phyloP scores from a whole-genome alignment of 2,329 filamentous ascomycete species.

The Talaromyces piceae region DNA sequence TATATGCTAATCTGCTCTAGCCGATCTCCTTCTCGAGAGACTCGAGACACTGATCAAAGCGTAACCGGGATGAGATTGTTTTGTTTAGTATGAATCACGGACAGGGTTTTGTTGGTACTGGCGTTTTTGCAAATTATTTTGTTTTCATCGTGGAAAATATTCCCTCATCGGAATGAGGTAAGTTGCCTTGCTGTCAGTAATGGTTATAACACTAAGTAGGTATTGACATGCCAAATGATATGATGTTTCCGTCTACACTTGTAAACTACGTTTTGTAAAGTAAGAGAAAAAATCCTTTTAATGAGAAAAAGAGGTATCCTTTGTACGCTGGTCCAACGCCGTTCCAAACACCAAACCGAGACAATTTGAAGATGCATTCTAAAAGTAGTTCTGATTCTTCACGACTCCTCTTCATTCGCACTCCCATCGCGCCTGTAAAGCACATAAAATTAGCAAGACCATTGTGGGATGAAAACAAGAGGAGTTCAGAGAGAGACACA shows the following conservation, averaged over 20 bases:
- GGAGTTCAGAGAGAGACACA: conserved; percentile 29
- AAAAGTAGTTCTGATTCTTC: not conserved
- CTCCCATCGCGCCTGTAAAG: conserved; percentile 38
- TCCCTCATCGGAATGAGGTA: not conserved
- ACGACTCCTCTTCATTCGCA: conserved; percentile 30
- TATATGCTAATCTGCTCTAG: conserved; percentile 16
- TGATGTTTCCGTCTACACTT: not conserved
- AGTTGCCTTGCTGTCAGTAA: not conserved
- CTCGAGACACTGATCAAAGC: conserved; percentile 64
- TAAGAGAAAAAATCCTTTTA: too few relatives aligned
- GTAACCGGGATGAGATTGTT: not conserved
- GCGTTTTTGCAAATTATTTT: not conserved
- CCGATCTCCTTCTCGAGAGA: conserved; percentile 71
- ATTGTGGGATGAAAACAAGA: not conserved
- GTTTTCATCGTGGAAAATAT: not conserved
- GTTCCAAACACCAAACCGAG: conserved; percentile 1
- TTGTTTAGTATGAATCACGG: not conserved
- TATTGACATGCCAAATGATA: too few relatives aligned
- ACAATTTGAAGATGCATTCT: too few relatives aligned
- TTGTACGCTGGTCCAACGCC: not conserved
- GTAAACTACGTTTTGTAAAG: not conserved
- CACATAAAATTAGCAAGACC: conserved; percentile 1
- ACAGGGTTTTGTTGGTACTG: not conserved
- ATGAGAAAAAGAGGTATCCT: not conserved
- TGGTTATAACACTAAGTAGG: not conserved